Conservation (phyloP, 2,329 filamentous ascomycete genomes). For the Zopfia rhizophila region DNA sequence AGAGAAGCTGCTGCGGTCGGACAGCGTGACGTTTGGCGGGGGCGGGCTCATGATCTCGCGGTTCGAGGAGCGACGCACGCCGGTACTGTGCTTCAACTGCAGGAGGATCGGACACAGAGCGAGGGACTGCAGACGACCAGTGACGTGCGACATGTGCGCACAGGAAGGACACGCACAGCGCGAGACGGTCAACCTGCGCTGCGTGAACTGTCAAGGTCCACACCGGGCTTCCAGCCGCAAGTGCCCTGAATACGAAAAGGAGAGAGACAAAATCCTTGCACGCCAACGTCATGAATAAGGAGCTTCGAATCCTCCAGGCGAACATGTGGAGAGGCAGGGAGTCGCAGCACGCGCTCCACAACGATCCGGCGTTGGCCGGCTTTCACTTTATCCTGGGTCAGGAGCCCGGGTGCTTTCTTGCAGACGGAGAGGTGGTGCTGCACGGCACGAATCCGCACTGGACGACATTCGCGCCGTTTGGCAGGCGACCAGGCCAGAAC, state of each 20-base stretch:
- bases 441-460: conserved; percentile 11
- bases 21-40: conserved; percentile 19
- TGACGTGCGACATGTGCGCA: conserved; percentile 4
- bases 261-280: conserved; percentile 12
- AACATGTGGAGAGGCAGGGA: conserved; percentile 20
- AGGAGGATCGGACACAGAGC: conserved; percentile 8
- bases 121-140: conserved; percentile 7
- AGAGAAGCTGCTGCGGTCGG: conserved; percentile 21
- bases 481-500: conserved; percentile 11
- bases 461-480: conserved; percentile 10
- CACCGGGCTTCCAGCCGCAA: not conserved
- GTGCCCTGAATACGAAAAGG: not conserved
- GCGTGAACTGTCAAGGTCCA: too few species aligned
- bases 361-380: conserved; percentile 16
- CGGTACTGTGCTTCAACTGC: conserved; percentile 7
- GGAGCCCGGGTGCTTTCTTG: conserved; percentile 17
- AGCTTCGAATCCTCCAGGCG: conserved; percentile 20
- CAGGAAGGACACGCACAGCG: conserved; percentile 4
- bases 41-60: conserved; percentile 8
- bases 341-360: conserved; percentile 19
- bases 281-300: conserved; percentile 21
- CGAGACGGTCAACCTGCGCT: conserved; percentile 8
- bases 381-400: conserved; percentile 21
- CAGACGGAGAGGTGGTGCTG: conserved; percentile 10
- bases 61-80: conserved; percentile 8